These are phyloP conservation scores for Papiliotrema terrestris DNA, from an alignment of 1,284 basidiomycete species.

Conservation along the genomic window DNA sequence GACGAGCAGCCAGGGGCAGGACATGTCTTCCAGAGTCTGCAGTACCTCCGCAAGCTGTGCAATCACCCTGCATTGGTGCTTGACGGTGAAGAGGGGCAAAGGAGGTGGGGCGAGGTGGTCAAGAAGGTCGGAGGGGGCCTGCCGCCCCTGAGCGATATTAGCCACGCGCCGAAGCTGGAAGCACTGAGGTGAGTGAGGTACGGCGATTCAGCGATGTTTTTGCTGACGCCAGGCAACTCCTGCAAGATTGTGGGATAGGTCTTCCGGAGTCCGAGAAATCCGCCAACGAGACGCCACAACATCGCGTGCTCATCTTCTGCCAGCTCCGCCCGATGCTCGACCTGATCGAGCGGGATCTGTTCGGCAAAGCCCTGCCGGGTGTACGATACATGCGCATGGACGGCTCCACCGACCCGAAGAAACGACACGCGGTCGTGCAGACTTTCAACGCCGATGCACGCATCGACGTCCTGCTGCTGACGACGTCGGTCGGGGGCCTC, in stretches of 20 bases:
- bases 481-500: constrained; percentile 94
- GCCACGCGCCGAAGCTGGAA: constrained; percentile 89
- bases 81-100: constrained; percentile 61
- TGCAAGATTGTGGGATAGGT: constrained; percentile 93
- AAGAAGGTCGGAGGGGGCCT: constrained; percentile 52
- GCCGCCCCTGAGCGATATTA: constrained; percentile 65
- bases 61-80: constrained; percentile 92
- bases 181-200: constrained; percentile 67
- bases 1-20: constrained; percentile 59
- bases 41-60: constrained; percentile 95
- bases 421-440: constrained; percentile 92
- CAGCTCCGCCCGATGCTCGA: constrained; percentile 99
- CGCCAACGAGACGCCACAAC: constrained; percentile 68
- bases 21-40: constrained; percentile 93
- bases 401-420: constrained; percentile 79
- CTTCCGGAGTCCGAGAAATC: constrained; percentile 48
- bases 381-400: constrained; percentile 98
- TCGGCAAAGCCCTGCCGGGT: constrained; percentile 86
- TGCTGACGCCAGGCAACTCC: constrained; percentile 66
- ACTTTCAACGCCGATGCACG: constrained; percentile 97
- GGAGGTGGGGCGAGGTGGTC: constrained; percentile 39
- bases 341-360: constrained; percentile 91
- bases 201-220: background rate
- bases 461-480: constrained; percentile 93
- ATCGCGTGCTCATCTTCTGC: constrained; percentile 97